Percentiles rank a stretch among this genome's conserved stretches.
These are phyloP conservation scores for Gracilaria caudata DNA, from an alignment of 23 red algal species.

Conservation along the genomic window DNA sequence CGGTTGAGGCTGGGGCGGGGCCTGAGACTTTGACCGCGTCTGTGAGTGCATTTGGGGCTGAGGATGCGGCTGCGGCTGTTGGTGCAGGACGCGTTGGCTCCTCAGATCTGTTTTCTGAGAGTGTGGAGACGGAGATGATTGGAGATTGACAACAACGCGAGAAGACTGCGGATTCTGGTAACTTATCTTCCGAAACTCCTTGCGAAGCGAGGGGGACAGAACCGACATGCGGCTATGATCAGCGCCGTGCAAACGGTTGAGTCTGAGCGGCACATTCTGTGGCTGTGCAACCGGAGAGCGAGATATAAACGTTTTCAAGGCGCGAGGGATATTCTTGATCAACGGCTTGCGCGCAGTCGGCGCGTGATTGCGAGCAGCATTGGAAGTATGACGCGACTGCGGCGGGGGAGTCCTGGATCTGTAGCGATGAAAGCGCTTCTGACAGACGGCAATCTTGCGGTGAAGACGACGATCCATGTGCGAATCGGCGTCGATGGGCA, in stretches of 20 bases:
- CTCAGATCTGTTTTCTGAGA: not conserved
- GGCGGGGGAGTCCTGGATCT: conserved; percentile 3
- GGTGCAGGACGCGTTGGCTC: not conserved
- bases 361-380: not conserved
- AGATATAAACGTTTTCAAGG: conserved; percentile 32
- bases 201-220: conserved; percentile 30
- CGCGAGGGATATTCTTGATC: conserved; percentile 11
- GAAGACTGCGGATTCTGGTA: conserved; percentile 27
- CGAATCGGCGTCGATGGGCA: not conserved
- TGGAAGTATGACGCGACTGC: not conserved
- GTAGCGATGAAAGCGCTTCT: conserved; percentile 38
- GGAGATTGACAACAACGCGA: not conserved
- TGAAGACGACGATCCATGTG: conserved; percentile 15
- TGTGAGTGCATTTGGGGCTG: not conserved
- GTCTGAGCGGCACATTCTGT: not conserved
- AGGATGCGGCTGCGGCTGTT: not conserved
- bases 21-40: too few species aligned
- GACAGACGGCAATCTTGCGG: conserved; percentile 22
- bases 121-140: not conserved
- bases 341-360: conserved; percentile 15
- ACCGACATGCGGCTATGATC: conserved; percentile 34
- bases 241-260: conserved; percentile 49
- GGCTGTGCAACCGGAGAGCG: conserved; percentile 5
- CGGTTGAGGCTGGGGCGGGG: not conserved
- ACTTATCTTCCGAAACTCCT: conserved; percentile 41